phyloP scores from a whole-genome alignment of 2,329 filamentous ascomycete genomes.

The Fusarium staphyleae region DNA sequence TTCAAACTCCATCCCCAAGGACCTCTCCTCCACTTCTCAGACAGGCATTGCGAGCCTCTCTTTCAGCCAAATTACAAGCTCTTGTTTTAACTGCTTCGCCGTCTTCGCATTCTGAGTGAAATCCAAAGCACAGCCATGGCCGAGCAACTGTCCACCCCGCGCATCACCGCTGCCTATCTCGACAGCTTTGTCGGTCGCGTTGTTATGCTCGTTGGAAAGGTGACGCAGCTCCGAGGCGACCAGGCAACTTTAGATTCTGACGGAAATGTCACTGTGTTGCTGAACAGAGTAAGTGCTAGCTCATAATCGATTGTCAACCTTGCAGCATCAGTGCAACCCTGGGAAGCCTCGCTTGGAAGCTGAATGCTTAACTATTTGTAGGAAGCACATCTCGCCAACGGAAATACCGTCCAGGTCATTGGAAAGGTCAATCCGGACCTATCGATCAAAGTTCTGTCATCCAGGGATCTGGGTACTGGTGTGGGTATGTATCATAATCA shows the following conservation, averaged over 20 bases:
- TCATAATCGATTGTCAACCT: neutral
- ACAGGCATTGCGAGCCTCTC: neutral
- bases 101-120: constrained; percentile 3
- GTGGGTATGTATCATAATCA: constrained; percentile 65
- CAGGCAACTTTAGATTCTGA: constrained; percentile 81
- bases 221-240: constrained; percentile 82
- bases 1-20: neutral
- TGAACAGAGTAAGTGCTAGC: constrained; percentile 70
- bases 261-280: constrained; percentile 74
- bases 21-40: neutral
- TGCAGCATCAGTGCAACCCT: neutral
- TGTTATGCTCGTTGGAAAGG: constrained; percentile 86
- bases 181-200: constrained; percentile 76
- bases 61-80: too few relatives aligned
- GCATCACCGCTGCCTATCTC: constrained; percentile 82
- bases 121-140: constrained; percentile 60
- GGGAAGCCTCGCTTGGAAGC: neutral
- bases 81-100: neutral
- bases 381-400: constrained; percentile 74
- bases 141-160: constrained; percentile 74
- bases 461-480: constrained; percentile 71
- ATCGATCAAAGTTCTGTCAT: constrained; percentile 72
- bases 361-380: constrained; percentile 46
- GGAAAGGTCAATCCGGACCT: constrained; percentile 81
- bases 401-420: constrained; percentile 77